These are phyloP conservation scores for Zoysia japonica DNA, from an alignment of 176 grass and related monocot species.

Conservation along the genomic window DNA sequence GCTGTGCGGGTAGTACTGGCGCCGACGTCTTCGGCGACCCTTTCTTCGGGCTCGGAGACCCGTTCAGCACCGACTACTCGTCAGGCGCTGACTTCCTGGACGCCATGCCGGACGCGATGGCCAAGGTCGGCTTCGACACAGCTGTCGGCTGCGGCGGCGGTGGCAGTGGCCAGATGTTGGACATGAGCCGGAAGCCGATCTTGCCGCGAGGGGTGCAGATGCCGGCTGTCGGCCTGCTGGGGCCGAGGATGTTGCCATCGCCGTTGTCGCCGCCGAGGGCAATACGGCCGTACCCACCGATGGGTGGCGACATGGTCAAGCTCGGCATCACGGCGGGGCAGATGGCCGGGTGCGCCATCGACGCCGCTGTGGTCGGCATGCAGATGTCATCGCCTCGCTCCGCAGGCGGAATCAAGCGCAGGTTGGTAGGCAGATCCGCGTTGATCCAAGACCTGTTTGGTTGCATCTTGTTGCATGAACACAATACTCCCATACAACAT, in stretches of 20 bases:
- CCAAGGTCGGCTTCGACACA: constrained; percentile 52
- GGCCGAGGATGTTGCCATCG: constrained; percentile 39
- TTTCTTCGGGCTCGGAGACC: constrained; percentile 61
- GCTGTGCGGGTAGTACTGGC: not conserved
- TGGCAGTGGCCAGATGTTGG: constrained; percentile 10
- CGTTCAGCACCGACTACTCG: constrained; percentile 58
- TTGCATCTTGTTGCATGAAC: constrained; percentile 1
- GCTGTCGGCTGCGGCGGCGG: not conserved
- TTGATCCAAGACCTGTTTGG: constrained; percentile 28
- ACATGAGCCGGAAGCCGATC: constrained; percentile 51
- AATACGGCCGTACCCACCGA: constrained; percentile 53
- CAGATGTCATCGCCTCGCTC: constrained; percentile 70
- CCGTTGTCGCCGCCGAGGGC: constrained; percentile 48
- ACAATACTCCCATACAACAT: not conserved
- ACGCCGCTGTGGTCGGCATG: constrained; percentile 52
- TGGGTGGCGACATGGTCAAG: constrained; percentile 54
- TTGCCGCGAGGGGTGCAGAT: constrained; percentile 56
- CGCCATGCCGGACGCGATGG: constrained; percentile 31
- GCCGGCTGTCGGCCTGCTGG: constrained; percentile 34
- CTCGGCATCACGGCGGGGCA: constrained; percentile 53
- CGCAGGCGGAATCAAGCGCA: constrained; percentile 65
- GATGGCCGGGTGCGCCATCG: constrained; percentile 46
- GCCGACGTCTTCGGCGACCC: constrained; percentile 50
- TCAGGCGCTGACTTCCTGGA: constrained; percentile 47
- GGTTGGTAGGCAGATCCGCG: constrained; percentile 39